Evolutionary conservation across 2,329 filamentous ascomycete species (phyloP).

Genomic region (Capronia coronata): DNA sequence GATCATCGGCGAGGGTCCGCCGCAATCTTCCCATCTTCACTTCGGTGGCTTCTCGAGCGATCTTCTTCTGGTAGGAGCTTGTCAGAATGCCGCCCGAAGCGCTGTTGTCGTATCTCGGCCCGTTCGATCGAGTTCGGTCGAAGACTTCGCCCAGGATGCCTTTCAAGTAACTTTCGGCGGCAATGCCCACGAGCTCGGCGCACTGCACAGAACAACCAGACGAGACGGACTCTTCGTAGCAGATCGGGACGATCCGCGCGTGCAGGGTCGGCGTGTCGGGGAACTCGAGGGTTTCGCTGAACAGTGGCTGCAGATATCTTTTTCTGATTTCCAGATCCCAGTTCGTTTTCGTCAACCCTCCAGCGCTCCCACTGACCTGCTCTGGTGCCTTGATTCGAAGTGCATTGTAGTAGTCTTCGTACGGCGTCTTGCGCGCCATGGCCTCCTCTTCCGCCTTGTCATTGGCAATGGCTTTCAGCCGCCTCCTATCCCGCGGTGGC

Average conservation of each 20-base stretch:
- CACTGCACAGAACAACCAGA: conserved; percentile 48
- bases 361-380: conserved; percentile 50
- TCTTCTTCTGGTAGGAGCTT: conserved; percentile 65
- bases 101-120: conserved; percentile 52
- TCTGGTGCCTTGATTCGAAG: conserved; percentile 49
- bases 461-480: conserved; percentile 43
- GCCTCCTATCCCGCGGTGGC: conserved; percentile 53
- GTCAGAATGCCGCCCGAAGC: conserved; percentile 71
- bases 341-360: conserved; percentile 71
- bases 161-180: conserved; percentile 58
- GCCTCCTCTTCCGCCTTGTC: conserved; percentile 26
- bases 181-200: conserved; percentile 55
- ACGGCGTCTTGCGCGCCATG: conserved; percentile 26
- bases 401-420: conserved; percentile 41
- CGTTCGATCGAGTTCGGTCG: conserved; percentile 50
- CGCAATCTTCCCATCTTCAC: conserved; percentile 66
- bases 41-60: conserved; percentile 68
- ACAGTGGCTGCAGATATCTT: conserved; percentile 57
- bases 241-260: conserved; percentile 57
- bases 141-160: conserved; percentile 52
- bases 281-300: conserved; percentile 57
- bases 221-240: conserved; percentile 57
- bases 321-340: conserved; percentile 61
- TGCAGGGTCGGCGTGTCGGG: conserved; percentile 53
- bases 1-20: conserved; percentile 63